Evolutionary conservation across 2,329 filamentous ascomycete species (phyloP).

Genomic region (Pestalotiopsis sp.): DNA sequence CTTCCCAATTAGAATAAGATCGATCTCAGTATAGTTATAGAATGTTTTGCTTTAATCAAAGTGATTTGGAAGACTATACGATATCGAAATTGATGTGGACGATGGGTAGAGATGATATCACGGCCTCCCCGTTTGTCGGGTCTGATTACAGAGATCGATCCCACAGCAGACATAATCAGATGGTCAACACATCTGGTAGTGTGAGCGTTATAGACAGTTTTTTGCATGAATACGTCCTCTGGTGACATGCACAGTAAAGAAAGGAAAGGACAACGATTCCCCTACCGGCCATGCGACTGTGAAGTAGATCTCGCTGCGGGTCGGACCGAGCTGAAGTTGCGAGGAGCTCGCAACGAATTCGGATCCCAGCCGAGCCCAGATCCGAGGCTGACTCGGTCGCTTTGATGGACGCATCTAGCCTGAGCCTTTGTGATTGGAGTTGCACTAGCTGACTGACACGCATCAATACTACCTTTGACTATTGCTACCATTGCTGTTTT

Average conservation of each 20-base stretch:
- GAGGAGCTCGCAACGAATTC: neutral
- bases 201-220: neutral
- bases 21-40: neutral
- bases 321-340: neutral
- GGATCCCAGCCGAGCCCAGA: neutral
- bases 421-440: neutral
- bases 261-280: neutral
- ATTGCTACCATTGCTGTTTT: neutral
- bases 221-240: neutral
- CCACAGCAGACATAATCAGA: too few species aligned
- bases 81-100: too few species aligned
- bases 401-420: neutral
- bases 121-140: neutral
- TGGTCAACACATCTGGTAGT: neutral
- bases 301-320: neutral
- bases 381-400: neutral
- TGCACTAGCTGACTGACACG: neutral
- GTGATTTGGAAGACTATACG: too few species aligned
- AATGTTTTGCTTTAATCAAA: too few species aligned
- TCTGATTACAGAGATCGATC: neutral
- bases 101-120: neutral
- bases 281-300: neutral
- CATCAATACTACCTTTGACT: neutral
- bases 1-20: neutral
- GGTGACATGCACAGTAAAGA: neutral